Evolutionary conservation across 495 filamentous ascomycete genomes (phyloP).

Genomic region (Clohesyomyces aquaticus): DNA sequence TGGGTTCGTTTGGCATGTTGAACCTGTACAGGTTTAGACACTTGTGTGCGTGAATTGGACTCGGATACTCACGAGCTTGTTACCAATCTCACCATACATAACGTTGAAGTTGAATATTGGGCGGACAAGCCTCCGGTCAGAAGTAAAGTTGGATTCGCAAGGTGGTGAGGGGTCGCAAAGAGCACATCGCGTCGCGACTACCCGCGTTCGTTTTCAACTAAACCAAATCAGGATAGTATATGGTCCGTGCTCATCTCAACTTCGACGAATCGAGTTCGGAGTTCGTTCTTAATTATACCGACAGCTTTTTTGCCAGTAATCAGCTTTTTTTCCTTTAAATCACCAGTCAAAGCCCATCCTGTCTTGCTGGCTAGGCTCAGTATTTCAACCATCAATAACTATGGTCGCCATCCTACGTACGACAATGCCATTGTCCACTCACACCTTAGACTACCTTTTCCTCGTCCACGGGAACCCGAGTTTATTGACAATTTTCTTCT

Average conservation of each 20-base stretch:
- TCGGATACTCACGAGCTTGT: constrained; percentile 58
- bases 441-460: too few relatives aligned
- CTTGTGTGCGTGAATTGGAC: background rate
- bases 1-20: constrained; percentile 97
- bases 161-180: background rate
- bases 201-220: background rate
- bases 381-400: too few relatives aligned
- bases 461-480: too few relatives aligned
- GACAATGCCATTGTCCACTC: too few relatives aligned
- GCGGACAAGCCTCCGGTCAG: background rate
- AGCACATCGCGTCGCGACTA: background rate
- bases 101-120: constrained; percentile 4
- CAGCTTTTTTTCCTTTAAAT: too few relatives aligned
- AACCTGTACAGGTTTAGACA: constrained; percentile 58
- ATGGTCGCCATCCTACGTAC: too few relatives aligned
- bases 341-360: too few relatives aligned
- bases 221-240: background rate
- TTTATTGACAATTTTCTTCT: too few relatives aligned
- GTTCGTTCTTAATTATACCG: too few relatives aligned
- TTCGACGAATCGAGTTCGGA: too few relatives aligned
- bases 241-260: background rate
- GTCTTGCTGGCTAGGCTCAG: too few relatives aligned
- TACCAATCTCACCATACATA: constrained; percentile 92
- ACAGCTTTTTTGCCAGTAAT: too few relatives aligned
- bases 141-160: background rate